Base-by-base conservation (phyloP, 1,284 basidiomycete species). In the Rhodotorula sp. region DNA sequence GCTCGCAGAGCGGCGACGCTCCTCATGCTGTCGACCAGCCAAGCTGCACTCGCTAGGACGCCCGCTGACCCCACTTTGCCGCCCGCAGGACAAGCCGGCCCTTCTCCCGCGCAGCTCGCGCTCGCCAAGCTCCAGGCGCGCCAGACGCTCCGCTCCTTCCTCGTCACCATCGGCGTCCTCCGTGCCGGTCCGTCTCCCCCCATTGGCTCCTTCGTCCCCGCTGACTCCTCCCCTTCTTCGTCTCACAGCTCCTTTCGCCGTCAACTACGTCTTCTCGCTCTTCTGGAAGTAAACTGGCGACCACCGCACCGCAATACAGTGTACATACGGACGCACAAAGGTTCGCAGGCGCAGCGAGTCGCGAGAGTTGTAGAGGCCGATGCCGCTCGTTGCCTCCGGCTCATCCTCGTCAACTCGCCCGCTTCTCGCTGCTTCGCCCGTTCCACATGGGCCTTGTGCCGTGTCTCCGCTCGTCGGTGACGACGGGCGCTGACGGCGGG, bases 51-150 rank as follows among this genome's bases (percentile, higher is more conserved):
- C n/a, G n/a, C n/a, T n/a, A n/a, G n/a, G n/a, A n/a, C n/a, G 44
- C 44, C 44, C 29, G 27, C 61, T 50, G 5, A 25, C 39, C 8
- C 3, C n/a, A n/a, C 7, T 22, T 9, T 41, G 9, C 8, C 22
- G 10, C 34, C 17, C 3, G 7, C 37, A 66, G 60, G 50, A 19
- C 57, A 63, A n/a, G 61, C 54, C 19, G 46, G 46, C 2, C 75
- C 72, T 8, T 62, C 65, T 3, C 72, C 75, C 25, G 75, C 75
- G 19, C 75, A 76, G 58, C 64, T 76, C 48, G 70, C 69, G 12
- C 53, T 72, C 53, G 72, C 70, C 9, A 61, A 63, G 27, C 48
- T 61, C 36, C 57, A 68, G 53, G 70, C 75, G 2, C 64, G 75
- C 44, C 51, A n/a, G 32, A 64, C 67, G 12, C 37, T 72, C 29